Evolutionary conservation across 1,284 basidiomycete species (phyloP), one percentile per base, ranked within the genome.

Genomic region (Cutaneotrichosporon cyanovorans): DNA sequence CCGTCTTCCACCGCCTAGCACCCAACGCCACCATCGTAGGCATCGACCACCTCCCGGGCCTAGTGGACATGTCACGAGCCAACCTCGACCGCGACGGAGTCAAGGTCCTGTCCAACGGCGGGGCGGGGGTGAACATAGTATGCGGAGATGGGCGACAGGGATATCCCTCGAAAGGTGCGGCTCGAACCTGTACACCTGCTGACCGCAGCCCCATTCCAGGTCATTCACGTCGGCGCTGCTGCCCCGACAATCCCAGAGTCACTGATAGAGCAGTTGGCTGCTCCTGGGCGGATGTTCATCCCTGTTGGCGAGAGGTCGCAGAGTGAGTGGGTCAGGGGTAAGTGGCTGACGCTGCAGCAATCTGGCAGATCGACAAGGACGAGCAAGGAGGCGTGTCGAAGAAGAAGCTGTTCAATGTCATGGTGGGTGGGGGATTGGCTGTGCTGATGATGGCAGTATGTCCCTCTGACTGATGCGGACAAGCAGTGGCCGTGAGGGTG

Each of bases 151-250:
- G 92, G 2, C 75, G 92, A 47, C 63, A 79, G 61, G 90, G 90
- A 74, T 55, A 44, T 40, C 36, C 37, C 1, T 22, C 19, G 9
- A 22, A 45, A 12, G 45, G 46, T 42, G 18, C 31, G 42, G 40
- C 2, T 3, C n/a, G 14, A 4, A 11, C 12, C n/a, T 11, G 16
- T 20, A 21, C 30, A 18, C 35, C 49, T 50, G 25, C 23, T 50
- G 20, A 48, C 45, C 11, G 14, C 56, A 78, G 89, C 80, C 0
- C 88, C 87, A 0, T 95, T 84, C 65, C 80, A 87, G 56, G 85
- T 81, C 0, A 97, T 97, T 39, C 93, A 98, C 60, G 93, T 97
- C 18, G 93, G 93, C 5, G 93, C 93, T 0, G 91, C 92, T 0
- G 83, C 91, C 0, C 84, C 87, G 0, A 75, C 63, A 0, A 71